Conservation (phyloP, 2,329 filamentous ascomycete genomes). For the Fusarium tricinctum region DNA sequence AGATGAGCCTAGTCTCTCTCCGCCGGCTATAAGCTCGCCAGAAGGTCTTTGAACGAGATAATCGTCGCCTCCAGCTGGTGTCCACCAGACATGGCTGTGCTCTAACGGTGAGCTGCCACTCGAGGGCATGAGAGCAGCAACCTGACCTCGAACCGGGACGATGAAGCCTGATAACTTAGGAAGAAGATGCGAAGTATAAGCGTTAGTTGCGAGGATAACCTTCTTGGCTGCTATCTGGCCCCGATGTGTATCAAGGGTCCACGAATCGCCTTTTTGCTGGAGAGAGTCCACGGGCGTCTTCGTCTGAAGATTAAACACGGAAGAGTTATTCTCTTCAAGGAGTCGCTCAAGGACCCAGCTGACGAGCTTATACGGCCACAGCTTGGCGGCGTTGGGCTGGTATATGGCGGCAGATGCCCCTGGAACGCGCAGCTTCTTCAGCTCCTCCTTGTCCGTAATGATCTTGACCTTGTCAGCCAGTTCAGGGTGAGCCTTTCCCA, state of each 20-base stretch:
- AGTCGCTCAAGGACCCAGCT: constrained; percentile 76
- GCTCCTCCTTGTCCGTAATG: constrained; percentile 55
- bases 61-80: constrained; percentile 68
- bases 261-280: constrained; percentile 58
- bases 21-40: constrained; percentile 76
- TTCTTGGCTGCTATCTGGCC: constrained; percentile 74
- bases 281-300: constrained; percentile 73
- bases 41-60: constrained; percentile 80
- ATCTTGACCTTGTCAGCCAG: constrained; percentile 65
- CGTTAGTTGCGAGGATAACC: constrained; percentile 86
- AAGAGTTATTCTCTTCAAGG: constrained; percentile 54
- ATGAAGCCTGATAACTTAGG: constrained; percentile 78
- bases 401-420: constrained; percentile 73
- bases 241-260: constrained; percentile 76
- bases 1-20: constrained; percentile 71
- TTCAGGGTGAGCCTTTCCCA: constrained; percentile 68
- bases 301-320: constrained; percentile 79
- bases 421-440: constrained; percentile 68
- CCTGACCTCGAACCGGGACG: constrained; percentile 81
- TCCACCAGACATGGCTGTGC: constrained; percentile 75
- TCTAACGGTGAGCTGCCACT: constrained; percentile 57
- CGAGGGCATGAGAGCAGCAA: constrained; percentile 75
- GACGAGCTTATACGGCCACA: constrained; percentile 91
- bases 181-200: constrained; percentile 82
- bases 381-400: constrained; percentile 73